These are phyloP conservation scores for Eutrema japonicum DNA, from an alignment of 345 rosid species.

Conservation along the genomic window DNA sequence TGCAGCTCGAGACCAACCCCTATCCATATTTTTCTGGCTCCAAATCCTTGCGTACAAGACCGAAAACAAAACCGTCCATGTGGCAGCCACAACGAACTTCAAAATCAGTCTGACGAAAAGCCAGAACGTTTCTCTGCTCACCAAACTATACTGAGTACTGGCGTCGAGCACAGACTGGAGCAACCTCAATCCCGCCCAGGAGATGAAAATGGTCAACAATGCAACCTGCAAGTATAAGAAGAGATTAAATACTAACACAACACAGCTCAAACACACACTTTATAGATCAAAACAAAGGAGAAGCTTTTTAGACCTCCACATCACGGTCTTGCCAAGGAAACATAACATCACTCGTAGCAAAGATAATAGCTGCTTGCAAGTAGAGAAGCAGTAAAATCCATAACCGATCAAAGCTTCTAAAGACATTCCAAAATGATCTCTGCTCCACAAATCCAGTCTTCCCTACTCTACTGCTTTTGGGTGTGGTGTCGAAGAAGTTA, in stretches of 20 bases:
- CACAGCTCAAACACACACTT: slow-evolving; percentile 17
- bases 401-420: slow-evolving; percentile 84
- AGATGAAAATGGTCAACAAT: slow-evolving; percentile 78
- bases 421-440: slow-evolving; percentile 85
- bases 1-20: slow-evolving; percentile 66
- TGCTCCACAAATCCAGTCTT: slow-evolving; percentile 98
- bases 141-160: slow-evolving; percentile 87
- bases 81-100: slow-evolving; percentile 64
- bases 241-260: slow-evolving; percentile 16
- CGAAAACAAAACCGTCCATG: slow-evolving; percentile 77
- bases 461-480: slow-evolving; percentile 68
- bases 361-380: slow-evolving; percentile 77
- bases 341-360: slow-evolving; percentile 62
- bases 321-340: slow-evolving; percentile 68
- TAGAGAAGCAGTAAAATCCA: slow-evolving; percentile 84
- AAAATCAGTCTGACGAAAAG: slow-evolving; percentile 74
- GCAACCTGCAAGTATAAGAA: slow-evolving; percentile 57
- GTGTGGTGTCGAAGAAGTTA: slow-evolving; percentile 67
- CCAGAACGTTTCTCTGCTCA: slow-evolving; percentile 64
- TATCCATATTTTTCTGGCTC: slow-evolving; percentile 69
- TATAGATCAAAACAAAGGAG: slow-evolving; percentile 17
- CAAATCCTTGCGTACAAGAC: slow-evolving; percentile 83
- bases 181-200: slow-evolving; percentile 78
- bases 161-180: slow-evolving; percentile 79
- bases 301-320: slow-evolving; percentile 50